Evolutionary conservation across 495 filamentous ascomycete genomes (phyloP), one percentile per base, ranked within the genome.

Genomic region (Glutinoglossum americanum): DNA sequence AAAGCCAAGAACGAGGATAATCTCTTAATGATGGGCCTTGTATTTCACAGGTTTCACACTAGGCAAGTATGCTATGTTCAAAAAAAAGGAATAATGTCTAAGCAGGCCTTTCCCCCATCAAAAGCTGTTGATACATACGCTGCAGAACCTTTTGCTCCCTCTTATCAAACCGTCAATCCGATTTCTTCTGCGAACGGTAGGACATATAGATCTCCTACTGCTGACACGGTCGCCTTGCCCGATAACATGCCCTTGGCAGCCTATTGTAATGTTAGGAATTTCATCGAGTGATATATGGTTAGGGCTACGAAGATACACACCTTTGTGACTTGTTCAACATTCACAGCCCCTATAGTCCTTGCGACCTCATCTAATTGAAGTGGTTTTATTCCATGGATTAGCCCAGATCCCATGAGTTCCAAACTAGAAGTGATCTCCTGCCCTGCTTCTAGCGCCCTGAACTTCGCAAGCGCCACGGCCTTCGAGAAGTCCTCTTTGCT

Each of bases 131-230:
- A 48, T 37, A 54, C 55, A 41, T 53, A 23, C 23, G 25, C n/a
- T 37, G 58, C 57, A 58, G 23, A 17, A 9, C 21, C 21, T 10
- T 11, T 25, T 21, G 13, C 5, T 17, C 45, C 57, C 23, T 30
- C 28, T 9, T 13, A 17, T 53, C 32, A 97, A 76, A 94, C 86
- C 68, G 83, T 87, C 68, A 99, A 76, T 44, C 90, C 92, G 64
- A 99, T 73, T 63, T 97, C 90, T 73, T 90, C 87, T 57, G 86
- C 89, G 67, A 82, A 97, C 25, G 93, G 92, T 62, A 99, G 77
- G 64, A 85, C 74, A 71, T 83, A 79, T 59, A 97, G 73, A 65
- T 99, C 90, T 62, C 92, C 89, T 57, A 94, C 88, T 54, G 85
- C 75, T 56, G 84, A 81, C 58, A 95, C 82, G 39, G 87, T 82